A percentile compares a stretch with the other conserved stretches of the same genome.
Evolutionary conservation across 129 eudicot genomes (phyloP).

Genomic region (Heracleum sosnowskyi): DNA sequence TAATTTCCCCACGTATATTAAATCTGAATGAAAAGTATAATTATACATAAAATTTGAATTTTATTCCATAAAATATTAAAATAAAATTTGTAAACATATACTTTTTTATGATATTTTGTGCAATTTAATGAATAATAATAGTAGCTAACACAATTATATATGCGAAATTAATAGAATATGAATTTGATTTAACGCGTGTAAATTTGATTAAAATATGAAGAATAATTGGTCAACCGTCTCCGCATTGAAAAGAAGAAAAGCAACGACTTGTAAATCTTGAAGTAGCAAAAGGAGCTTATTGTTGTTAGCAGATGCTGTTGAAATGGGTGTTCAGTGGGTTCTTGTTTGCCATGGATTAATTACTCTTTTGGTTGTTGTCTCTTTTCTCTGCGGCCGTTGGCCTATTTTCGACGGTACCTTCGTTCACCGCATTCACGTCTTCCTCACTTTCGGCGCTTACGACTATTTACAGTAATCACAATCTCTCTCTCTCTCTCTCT

Average conservation of each 20-base stretch:
- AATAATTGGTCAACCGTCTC: not conserved
- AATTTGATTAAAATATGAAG: not conserved
- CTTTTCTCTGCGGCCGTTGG: slow-evolving; percentile 7
- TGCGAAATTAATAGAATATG: too few species aligned
- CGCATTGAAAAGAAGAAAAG: not conserved
- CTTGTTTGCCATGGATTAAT: slow-evolving; percentile 1
- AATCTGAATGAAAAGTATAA: too few species aligned
- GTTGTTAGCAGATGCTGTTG: not conserved
- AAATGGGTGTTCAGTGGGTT: not conserved
- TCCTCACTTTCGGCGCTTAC: slow-evolving; percentile 8
- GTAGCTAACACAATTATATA: too few species aligned
- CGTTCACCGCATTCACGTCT: not conserved
- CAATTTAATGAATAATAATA: too few species aligned
- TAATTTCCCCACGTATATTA: too few species aligned
- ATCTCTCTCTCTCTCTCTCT: not conserved
- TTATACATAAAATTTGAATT: too few species aligned
- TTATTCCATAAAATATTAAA: too few species aligned
- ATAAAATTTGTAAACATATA: too few species aligned
- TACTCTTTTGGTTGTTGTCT: not conserved
- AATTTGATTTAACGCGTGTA: too few species aligned
- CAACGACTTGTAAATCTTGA: not conserved
- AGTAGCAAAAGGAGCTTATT: not conserved
- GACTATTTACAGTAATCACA: not conserved
- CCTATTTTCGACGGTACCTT: not conserved
- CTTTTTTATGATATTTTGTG: too few species aligned